phyloP scores from a whole-genome alignment of 306 rosid genomes.

The Mimosa bimucronata region DNA sequence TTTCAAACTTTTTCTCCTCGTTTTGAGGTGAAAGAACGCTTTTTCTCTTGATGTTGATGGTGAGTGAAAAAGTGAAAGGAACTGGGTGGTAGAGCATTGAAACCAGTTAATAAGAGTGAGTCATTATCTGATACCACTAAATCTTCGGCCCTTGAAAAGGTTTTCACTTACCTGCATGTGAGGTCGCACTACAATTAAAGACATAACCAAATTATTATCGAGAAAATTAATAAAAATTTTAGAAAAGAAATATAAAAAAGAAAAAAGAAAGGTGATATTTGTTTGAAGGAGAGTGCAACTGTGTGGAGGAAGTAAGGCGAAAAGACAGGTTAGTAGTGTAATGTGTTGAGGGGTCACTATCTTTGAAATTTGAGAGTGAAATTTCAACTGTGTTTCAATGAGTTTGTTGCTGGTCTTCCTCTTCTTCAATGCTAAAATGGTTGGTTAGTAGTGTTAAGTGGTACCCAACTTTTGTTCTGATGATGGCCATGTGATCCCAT shows the following conservation, averaged over 20 bases:
- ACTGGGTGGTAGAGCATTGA: neutral
- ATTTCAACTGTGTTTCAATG: neutral
- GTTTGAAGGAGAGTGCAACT: neutral
- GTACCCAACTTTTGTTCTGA: neutral
- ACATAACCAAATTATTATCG: neutral
- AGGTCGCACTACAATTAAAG: neutral
- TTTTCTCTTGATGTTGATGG: too few species aligned
- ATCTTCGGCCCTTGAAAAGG: neutral
- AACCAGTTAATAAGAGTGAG: neutral
- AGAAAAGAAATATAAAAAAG: neutral
- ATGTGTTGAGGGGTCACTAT: conserved; percentile 32
- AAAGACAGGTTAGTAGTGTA: neutral
- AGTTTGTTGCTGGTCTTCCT: neutral
- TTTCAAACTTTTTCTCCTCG: too few species aligned
- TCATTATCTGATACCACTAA: neutral
- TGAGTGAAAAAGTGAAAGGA: too few species aligned
- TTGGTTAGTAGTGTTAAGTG: neutral
- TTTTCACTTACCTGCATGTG: conserved; percentile 2
- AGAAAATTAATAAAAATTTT: neutral
- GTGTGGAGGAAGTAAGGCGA: conserved; percentile 35
- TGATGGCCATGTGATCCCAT: too few species aligned
- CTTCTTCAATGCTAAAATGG: neutral
- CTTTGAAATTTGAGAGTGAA: conserved; percentile 18
- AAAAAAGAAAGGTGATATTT: neutral
- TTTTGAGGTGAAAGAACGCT: too few species aligned